Conservation (phyloP, 78 protist genomes). For the Dictyostelium firmibasis region DNA sequence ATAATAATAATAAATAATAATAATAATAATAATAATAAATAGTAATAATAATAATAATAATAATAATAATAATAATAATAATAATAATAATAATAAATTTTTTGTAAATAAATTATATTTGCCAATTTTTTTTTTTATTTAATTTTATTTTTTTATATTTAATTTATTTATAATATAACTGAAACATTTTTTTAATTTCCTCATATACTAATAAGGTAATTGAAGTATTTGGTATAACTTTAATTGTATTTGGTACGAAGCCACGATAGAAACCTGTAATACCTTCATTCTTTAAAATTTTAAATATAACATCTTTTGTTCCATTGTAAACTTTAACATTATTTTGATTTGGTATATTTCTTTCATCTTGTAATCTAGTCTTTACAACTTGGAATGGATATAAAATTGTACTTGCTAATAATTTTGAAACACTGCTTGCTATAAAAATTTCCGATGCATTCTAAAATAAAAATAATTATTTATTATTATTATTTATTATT, state of each 20-base stretch:
- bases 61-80: no score
- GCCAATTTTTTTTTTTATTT: background rate
- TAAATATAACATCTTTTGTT: slow-evolving; percentile 36
- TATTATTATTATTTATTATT: no score
- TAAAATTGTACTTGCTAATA: slow-evolving; percentile 40
- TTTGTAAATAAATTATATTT: no score
- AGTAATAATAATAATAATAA: no score
- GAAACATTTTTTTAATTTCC: slow-evolving; percentile 55
- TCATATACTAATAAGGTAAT: slow-evolving; percentile 74
- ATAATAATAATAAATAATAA: background rate
- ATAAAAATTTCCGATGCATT: slow-evolving; percentile 37
- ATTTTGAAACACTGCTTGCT: slow-evolving; percentile 65
- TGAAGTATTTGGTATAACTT: slow-evolving; percentile 73
- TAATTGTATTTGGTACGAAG: slow-evolving; percentile 54
- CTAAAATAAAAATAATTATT: background rate
- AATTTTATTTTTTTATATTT: background rate
- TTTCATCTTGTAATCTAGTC: slow-evolving; percentile 72
- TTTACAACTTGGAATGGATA: slow-evolving; percentile 72
- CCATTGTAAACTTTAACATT: slow-evolving; percentile 28
- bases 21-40: no score
- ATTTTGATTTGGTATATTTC: slow-evolving; percentile 57
- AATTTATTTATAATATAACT: background rate
- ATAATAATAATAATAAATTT: no score
- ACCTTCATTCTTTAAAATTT: slow-evolving; percentile 42
- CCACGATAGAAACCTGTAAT: slow-evolving; percentile 67